These are phyloP conservation scores for Ambrosiella cleistominuta DNA, from an alignment of 2,329 filamentous ascomycete species.

Conservation along the genomic window DNA sequence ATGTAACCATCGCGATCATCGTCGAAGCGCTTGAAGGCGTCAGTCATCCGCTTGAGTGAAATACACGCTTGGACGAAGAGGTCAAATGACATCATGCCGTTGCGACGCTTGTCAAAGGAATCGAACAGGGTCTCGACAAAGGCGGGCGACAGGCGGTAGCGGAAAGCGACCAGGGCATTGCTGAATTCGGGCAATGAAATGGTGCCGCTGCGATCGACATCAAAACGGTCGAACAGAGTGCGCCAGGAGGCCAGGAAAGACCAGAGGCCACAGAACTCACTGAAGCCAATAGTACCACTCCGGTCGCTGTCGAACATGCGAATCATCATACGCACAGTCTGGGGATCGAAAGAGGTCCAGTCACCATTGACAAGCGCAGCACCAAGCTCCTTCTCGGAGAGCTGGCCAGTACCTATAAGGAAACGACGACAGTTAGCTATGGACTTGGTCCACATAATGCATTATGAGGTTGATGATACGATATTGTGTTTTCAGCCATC, in stretches of 20 bases:
- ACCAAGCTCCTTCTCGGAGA: constrained; percentile 74
- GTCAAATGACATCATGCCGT: constrained; percentile 73
- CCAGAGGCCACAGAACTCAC: constrained; percentile 94
- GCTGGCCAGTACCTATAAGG: constrained; percentile 49
- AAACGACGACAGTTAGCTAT: background rate
- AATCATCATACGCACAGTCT: constrained; percentile 98
- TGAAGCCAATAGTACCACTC: constrained; percentile 75
- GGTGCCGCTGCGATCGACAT: constrained; percentile 68
- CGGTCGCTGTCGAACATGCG: constrained; percentile 96
- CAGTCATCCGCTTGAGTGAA: constrained; percentile 92
- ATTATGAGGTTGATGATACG: background rate
- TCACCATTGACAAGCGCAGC: constrained; percentile 91
- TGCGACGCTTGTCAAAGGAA: constrained; percentile 65
- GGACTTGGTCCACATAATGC: background rate
- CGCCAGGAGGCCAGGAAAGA: constrained; percentile 90
- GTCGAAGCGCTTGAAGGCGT: constrained; percentile 98
- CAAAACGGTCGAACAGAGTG: constrained; percentile 85
- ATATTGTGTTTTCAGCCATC: too few species aligned
- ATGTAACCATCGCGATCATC: constrained; percentile 91
- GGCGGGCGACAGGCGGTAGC: constrained; percentile 68
- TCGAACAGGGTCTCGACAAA: constrained; percentile 76
- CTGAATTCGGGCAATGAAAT: constrained; percentile 77
- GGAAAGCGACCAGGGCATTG: constrained; percentile 81
- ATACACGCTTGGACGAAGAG: constrained; percentile 97
- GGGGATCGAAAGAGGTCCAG: constrained; percentile 80